Base-by-base conservation (phyloP, 345 rosid genomes). In the Lepidium didymum region DNA sequence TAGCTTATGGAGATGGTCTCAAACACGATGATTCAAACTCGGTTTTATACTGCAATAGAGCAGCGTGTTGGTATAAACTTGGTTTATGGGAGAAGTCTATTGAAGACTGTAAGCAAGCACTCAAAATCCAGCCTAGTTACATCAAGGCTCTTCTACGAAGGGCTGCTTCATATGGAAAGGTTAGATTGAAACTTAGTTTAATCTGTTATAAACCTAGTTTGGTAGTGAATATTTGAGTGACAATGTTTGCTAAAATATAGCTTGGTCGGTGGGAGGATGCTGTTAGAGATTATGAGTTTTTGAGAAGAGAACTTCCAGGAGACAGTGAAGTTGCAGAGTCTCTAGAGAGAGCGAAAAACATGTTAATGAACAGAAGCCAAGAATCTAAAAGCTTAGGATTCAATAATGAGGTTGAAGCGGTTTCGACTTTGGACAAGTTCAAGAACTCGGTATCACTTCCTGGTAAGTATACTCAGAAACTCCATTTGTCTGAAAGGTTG, bases 21-120 rank as follows among this genome's bases (percentile, higher is more conserved):
- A 86, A 62, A 37, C 65, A 77, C 54, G 86, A 94, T 69, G 80
- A 58, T 40, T 80, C 68, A 66, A 94, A 83, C 81, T 80, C 96
- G 11, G 89, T 91, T 81, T 84, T 94, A n/a, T 91, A 85, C 46
- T 94, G 97, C 77, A 94, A 94, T 64, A 83, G 97, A 85, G 97
- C 99, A 19, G 90, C 90, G 23, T 94, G 99, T 77, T 94, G 99
- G 99, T 87, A 83, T 67, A 94, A 94, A 74, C 96, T 89, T 3
- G 96, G 96, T 65, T 50, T 71, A 43, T 94, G 93, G 97, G 96
- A 87, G 65, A 83, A 83, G 68, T 91, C 97, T 66, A 68, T 91
- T 38, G 96, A 86, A 65, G 97, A 91, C 46, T 94, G 96, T 84
- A 89, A 85, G 73, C 87, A 85, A 59, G 96, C 99, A 0, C 76